phyloP scores from a whole-genome alignment of 306 rosid species.

The Begonia masoniana region DNA sequence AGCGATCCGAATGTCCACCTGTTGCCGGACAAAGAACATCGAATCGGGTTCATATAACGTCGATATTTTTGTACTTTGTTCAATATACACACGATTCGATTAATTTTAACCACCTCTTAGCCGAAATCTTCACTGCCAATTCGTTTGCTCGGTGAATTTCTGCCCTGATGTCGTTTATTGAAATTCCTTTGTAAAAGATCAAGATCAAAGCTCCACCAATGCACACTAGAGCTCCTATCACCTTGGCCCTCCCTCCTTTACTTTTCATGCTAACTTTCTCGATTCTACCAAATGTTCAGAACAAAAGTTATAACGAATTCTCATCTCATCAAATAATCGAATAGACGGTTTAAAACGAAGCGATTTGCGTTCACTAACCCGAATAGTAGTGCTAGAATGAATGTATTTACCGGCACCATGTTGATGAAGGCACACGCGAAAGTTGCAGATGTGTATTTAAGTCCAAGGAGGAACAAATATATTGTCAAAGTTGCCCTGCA shows the following conservation, averaged over 20 bases:
- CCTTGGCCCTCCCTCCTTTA: constrained; percentile 57
- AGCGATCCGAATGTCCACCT: constrained; percentile 57
- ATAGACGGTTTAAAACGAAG: not conserved
- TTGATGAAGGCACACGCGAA: constrained; percentile 84
- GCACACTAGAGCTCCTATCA: constrained; percentile 42
- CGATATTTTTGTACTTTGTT: no score
- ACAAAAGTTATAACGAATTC: no score
- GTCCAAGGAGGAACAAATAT: constrained; percentile 62
- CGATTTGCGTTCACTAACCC: constrained; percentile 28
- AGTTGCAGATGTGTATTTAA: constrained; percentile 61
- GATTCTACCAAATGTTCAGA: constrained; percentile 22
- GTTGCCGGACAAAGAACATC: constrained; percentile 1
- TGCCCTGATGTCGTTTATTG: constrained; percentile 25
- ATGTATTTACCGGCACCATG: constrained; percentile 69
- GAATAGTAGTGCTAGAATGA: constrained; percentile 61
- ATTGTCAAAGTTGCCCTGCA: constrained; percentile 60
- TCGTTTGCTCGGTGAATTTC: constrained; percentile 5
- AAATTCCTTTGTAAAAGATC: constrained; percentile 56
- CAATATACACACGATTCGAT: no score
- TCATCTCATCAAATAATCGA: no score
- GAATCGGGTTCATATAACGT: no score
- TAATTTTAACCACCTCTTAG: no score
- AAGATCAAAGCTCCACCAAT: constrained; percentile 50
- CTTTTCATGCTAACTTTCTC: constrained; percentile 55
- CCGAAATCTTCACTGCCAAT: not conserved